Percentiles rank a stretch among this genome's conserved stretches.
phyloP scores from a whole-genome alignment of 2,329 filamentous ascomycete genomes.

The Zymoseptoria pseudotritici region DNA sequence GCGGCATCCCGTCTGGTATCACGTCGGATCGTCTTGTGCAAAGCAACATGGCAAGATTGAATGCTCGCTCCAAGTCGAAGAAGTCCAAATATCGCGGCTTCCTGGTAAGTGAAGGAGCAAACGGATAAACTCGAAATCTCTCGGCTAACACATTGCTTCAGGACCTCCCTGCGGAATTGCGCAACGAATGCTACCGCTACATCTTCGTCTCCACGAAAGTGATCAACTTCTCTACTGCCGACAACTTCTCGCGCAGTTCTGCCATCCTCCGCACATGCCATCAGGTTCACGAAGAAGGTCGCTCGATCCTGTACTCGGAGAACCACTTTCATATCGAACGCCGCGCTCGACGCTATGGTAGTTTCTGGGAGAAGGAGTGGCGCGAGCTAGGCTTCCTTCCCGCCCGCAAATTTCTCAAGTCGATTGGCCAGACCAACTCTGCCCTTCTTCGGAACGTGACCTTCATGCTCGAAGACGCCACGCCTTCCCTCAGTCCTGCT shows the following conservation, averaged over 20 bases:
- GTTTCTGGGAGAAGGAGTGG: conserved; percentile 36
- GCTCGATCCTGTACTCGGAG: conserved; percentile 44
- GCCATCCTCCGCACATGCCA: conserved; percentile 42
- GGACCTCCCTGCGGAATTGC: conserved; percentile 37
- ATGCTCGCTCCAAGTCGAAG: conserved; percentile 15
- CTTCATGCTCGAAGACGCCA: conserved; percentile 40
- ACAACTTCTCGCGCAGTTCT: conserved; percentile 34
- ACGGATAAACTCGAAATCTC: conserved; percentile 10
- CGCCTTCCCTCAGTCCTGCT: conserved; percentile 34
- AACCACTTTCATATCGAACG: conserved; percentile 42
- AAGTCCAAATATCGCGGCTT: conserved; percentile 13
- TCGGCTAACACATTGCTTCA: conserved; percentile 18
- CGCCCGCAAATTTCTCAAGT: conserved; percentile 38
- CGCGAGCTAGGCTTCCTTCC: conserved; percentile 28
- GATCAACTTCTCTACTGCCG: conserved; percentile 31
- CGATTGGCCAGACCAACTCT: conserved; percentile 42
- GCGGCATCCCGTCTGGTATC: not conserved
- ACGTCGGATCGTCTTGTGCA: conserved; percentile 8
- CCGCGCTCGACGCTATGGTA: conserved; percentile 27
- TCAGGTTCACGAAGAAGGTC: conserved; percentile 38
- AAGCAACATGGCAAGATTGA: conserved; percentile 12
- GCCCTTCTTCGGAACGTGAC: conserved; percentile 39
- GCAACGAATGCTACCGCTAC: conserved; percentile 41
- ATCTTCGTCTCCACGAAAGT: conserved; percentile 32
- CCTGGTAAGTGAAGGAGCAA: conserved; percentile 7